Percentiles rank a stretch among this genome's conserved stretches.
These are phyloP conservation scores for Ascochyta clinopodiicola DNA, from an alignment of 2,329 filamentous ascomycete species.

Conservation along the genomic window DNA sequence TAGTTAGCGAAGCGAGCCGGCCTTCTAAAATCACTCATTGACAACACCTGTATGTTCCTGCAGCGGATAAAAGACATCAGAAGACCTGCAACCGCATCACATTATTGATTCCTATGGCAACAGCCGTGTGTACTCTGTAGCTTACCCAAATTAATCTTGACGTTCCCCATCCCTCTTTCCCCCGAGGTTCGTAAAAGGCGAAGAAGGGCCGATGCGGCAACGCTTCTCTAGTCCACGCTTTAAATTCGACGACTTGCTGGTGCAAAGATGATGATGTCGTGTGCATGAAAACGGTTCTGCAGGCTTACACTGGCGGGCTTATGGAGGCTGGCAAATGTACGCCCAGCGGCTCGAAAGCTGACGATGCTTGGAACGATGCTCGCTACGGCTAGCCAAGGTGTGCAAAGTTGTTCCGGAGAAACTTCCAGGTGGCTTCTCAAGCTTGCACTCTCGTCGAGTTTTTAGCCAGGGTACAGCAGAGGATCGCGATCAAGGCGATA, in stretches of 20 bases:
- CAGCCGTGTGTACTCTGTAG: not conserved
- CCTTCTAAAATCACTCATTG: not conserved
- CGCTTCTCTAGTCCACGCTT: conserved; percentile 6
- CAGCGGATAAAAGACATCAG: not conserved
- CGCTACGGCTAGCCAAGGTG: not conserved
- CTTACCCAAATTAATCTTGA: not conserved
- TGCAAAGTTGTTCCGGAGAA: conserved; percentile 3
- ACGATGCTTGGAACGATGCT: conserved; percentile 1
- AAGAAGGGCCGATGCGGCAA: conserved; percentile 11
- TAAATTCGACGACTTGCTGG: conserved; percentile 5
- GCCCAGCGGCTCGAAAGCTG: not conserved
- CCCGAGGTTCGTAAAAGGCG: conserved; percentile 5
- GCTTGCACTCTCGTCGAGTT: not conserved
- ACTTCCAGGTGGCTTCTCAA: conserved; percentile 5
- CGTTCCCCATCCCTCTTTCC: not conserved
- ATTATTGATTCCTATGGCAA: not conserved
- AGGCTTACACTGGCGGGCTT: conserved; percentile 3
- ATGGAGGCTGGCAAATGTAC: conserved; percentile 1
- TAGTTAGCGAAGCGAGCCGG: not conserved
- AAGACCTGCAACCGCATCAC: not conserved
- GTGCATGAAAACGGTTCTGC: conserved; percentile 2
- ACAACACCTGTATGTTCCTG: not conserved
- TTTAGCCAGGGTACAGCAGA: conserved; percentile 5
- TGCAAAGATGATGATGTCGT: conserved; percentile 12
- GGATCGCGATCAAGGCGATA: conserved; percentile 4